Evolutionary conservation across 768 basidiomycete species (phyloP).

Genomic region (Leccinellum rugosiceps): DNA sequence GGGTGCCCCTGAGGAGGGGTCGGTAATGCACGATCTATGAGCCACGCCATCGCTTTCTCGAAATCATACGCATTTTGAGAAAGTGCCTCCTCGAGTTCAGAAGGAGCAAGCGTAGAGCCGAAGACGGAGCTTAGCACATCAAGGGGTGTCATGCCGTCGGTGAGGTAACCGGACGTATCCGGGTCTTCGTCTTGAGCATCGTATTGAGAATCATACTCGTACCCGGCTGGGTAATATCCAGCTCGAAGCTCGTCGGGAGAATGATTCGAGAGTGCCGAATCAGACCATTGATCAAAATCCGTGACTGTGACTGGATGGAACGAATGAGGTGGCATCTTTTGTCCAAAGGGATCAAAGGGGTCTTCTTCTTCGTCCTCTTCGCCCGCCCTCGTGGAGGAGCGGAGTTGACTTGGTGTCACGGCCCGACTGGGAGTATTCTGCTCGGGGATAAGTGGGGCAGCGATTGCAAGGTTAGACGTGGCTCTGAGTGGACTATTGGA

Average conservation of each 20-base stretch:
- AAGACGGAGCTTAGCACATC: slow-evolving; percentile 95
- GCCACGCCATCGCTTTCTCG: slow-evolving; percentile 92
- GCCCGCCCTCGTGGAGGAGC: slow-evolving; percentile 53
- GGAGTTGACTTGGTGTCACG: slow-evolving; percentile 67
- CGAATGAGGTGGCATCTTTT: slow-evolving; percentile 42
- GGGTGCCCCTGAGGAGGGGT: slow-evolving; percentile 37
- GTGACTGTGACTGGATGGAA: slow-evolving; percentile 64
- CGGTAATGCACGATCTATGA: slow-evolving; percentile 71
- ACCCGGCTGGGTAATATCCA: slow-evolving; percentile 24
- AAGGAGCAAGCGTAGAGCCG: slow-evolving; percentile 82
- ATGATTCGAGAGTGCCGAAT: slow-evolving; percentile 49
- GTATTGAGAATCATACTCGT: slow-evolving; percentile 32
- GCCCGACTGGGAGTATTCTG: slow-evolving; percentile 48
- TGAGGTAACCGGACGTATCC: slow-evolving; percentile 59
- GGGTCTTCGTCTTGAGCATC: slow-evolving; percentile 39
- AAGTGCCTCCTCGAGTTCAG: slow-evolving; percentile 92
- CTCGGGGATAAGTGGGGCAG: slow-evolving; percentile 83
- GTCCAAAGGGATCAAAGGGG: slow-evolving; percentile 75
- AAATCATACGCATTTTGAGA: slow-evolving; percentile 89
- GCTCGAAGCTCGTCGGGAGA: slow-evolving; percentile 49
- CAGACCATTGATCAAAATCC: slow-evolving; percentile 61
- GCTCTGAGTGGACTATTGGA: slow-evolving; percentile 66
- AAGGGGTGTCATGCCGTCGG: slow-evolving; percentile 95
- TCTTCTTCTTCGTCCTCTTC: slow-evolving; percentile 78
- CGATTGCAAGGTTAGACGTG: slow-evolving; percentile 85